Percentiles rank a stretch among this genome's conserved stretches.
phyloP scores from a whole-genome alignment of 1,284 basidiomycete genomes.

The Moniliophthora roreri region DNA sequence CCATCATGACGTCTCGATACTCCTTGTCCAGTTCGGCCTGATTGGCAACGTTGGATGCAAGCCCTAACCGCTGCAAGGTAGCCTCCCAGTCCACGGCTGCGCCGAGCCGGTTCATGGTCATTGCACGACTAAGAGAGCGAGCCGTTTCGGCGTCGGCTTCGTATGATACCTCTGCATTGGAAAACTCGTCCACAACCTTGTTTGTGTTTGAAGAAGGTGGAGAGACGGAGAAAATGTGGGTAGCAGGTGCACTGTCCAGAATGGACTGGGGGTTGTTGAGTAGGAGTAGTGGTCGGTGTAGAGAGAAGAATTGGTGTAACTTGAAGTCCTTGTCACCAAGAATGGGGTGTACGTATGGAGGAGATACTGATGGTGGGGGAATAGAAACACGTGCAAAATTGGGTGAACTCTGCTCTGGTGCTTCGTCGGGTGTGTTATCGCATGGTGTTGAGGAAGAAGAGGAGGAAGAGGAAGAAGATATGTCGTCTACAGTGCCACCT shows the following conservation, averaged over 20 bases:
- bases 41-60: constrained; percentile 46
- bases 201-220: constrained; percentile 1
- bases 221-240: constrained; percentile 25
- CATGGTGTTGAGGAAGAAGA: background rate
- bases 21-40: constrained; percentile 52
- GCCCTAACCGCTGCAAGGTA: constrained; percentile 58
- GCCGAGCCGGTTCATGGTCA: constrained; percentile 64
- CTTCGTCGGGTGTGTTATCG: background rate
- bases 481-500: background rate
- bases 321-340: constrained; percentile 66
- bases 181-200: constrained; percentile 12
- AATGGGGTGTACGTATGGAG: constrained; percentile 42
- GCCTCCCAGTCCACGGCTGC: constrained; percentile 64
- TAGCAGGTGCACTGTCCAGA: constrained; percentile 47
- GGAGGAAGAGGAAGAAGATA: background rate
- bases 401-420: background rate
- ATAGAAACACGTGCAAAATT: background rate
- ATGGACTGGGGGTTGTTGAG: constrained; percentile 58
- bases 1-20: constrained; percentile 63
- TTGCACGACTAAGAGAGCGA: constrained; percentile 65
- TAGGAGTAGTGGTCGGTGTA: constrained; percentile 71
- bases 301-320: constrained; percentile 77
- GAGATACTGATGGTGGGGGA: background rate
- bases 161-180: constrained; percentile 43
- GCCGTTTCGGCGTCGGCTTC: constrained; percentile 78